Conservation (phyloP, 148 eudicot species). For the Camellia granthamiana region DNA sequence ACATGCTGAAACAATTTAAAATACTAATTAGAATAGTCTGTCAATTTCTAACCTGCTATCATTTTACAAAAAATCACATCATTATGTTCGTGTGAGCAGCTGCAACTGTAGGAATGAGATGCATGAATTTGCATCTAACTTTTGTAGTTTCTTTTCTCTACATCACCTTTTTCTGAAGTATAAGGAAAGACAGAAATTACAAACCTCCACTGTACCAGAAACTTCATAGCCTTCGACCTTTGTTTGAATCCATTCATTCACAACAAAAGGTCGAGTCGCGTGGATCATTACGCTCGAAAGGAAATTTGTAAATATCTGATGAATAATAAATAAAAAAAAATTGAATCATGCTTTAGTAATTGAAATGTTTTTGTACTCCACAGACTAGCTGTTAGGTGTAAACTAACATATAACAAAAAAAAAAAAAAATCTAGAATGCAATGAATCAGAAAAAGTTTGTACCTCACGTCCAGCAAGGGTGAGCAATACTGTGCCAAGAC, state of each 20-base stretch:
- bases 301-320: conserved; percentile 81
- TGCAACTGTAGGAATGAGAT: conserved; percentile 9
- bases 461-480: conserved; percentile 98
- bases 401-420: not conserved
- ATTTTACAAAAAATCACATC: not conserved
- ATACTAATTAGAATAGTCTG: not conserved
- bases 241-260: conserved; percentile 78
- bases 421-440: too few relatives aligned
- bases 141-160: conserved; percentile 5
- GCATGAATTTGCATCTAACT: conserved; percentile 13
- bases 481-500: conserved; percentile 86
- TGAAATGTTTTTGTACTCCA: not conserved
- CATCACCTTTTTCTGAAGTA: not conserved
- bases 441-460: not conserved
- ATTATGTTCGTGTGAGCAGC: not conserved
- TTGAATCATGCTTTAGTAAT: not conserved
- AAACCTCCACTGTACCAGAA: conserved; percentile 91
- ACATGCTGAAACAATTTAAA: conserved; percentile 46
- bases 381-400: not conserved
- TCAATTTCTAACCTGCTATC: too few relatives aligned
- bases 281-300: conserved; percentile 84
- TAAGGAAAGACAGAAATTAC: conserved; percentile 17
- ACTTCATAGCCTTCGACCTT: conserved; percentile 75
- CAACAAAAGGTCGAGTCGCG: conserved; percentile 70
- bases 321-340: not conserved